Evolutionary conservation across 2,329 filamentous ascomycete species (phyloP).

Genomic region (Pseudocercospora musae): DNA sequence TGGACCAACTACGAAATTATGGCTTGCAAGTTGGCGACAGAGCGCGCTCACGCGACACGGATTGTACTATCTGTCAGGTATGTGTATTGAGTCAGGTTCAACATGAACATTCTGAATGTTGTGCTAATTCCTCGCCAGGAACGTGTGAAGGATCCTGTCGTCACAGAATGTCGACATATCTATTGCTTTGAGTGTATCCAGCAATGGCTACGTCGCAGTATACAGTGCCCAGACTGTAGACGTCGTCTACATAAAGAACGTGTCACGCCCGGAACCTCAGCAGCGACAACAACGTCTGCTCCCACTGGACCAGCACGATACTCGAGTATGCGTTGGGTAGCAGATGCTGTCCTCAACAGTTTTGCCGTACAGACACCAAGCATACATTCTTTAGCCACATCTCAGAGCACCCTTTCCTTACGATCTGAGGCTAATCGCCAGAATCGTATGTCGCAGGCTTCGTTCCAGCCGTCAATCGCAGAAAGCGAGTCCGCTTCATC

Average conservation of each 20-base stretch:
- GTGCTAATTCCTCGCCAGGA: background rate
- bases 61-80: constrained; percentile 16
- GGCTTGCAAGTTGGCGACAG: constrained; percentile 9
- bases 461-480: background rate
- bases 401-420: background rate
- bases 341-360: background rate
- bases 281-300: background rate
- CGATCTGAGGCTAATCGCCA: background rate
- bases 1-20: constrained; percentile 11
- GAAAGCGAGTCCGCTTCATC: background rate
- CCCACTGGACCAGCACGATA: constrained; percentile 1
- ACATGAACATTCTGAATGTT: background rate
- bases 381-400: background rate
- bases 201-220: constrained; percentile 11
- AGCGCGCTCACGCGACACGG: constrained; percentile 6
- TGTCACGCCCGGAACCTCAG: background rate
- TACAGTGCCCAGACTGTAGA: constrained; percentile 11
- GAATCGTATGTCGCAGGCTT: background rate
- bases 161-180: constrained; percentile 16
- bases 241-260: constrained; percentile 3
- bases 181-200: constrained; percentile 19
- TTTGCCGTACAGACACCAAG: background rate
- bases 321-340: background rate
- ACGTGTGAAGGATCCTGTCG: constrained; percentile 7
- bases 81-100: background rate